A percentile compares a stretch with the other conserved stretches of the same genome.
Conservation (phyloP, 2,329 filamentous ascomycete genomes). For the Epichloe sylvatica region DNA sequence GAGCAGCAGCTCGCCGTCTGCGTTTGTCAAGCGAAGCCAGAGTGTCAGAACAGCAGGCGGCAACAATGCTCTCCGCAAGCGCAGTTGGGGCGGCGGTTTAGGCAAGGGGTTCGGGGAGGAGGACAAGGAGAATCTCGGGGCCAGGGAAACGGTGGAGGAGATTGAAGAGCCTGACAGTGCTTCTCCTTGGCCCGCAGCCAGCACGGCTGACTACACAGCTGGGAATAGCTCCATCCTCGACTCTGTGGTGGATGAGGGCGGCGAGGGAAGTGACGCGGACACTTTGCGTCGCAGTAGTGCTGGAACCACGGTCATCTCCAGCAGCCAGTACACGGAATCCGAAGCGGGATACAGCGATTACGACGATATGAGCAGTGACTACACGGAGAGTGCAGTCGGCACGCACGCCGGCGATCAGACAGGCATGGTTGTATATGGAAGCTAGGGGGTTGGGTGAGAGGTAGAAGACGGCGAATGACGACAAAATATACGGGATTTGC, state of each 20-base stretch:
- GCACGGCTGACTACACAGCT: constrained; percentile 1
- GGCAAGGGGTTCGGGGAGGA: constrained; percentile 38
- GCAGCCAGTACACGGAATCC: constrained; percentile 23
- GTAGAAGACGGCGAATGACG: not conserved
- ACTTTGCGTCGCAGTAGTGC: constrained; percentile 35
- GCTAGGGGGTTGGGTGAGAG: not conserved
- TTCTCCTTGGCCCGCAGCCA: constrained; percentile 5
- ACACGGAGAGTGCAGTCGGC: constrained; percentile 29
- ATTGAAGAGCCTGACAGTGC: constrained; percentile 20
- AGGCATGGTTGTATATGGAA: constrained; percentile 23
- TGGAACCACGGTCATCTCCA: constrained; percentile 34
- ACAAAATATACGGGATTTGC: not conserved
- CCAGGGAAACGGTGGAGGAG: constrained; percentile 53
- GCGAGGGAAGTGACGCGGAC: constrained; percentile 32
- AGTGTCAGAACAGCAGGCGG: constrained; percentile 52
- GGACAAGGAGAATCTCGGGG: constrained; percentile 48
- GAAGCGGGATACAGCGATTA: constrained; percentile 25
- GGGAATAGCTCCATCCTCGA: constrained; percentile 8
- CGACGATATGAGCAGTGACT: constrained; percentile 33
- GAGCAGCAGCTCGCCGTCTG: constrained; percentile 53
- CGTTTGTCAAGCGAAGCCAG: constrained; percentile 61
- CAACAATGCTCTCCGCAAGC: constrained; percentile 46
- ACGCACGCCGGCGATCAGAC: constrained; percentile 12
- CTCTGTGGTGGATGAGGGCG: constrained; percentile 9
- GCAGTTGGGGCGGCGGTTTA: constrained; percentile 49